Evolutionary conservation across 345 rosid species (phyloP).

Genomic region (Anacardium occidentale): DNA sequence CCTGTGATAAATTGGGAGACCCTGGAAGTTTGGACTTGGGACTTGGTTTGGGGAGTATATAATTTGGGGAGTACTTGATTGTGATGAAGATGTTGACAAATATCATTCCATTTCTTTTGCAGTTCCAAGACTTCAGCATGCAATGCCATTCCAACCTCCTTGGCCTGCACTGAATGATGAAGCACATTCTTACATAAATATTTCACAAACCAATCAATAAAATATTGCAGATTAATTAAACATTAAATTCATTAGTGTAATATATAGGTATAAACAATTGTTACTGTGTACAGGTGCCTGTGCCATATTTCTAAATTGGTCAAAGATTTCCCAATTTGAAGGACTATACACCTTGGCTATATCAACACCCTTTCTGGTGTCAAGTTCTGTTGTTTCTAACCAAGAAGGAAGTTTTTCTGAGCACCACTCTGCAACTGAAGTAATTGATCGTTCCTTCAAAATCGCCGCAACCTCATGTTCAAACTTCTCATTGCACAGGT

Average conservation of each 20-base stretch:
- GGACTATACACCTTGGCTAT: conserved; percentile 41
- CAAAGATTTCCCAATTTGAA: conserved; percentile 15
- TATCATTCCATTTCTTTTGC: conserved; percentile 60
- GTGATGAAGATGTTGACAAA: conserved; percentile 54
- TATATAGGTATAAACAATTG: background rate
- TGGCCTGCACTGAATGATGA: conserved; percentile 60
- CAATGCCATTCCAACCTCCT: conserved; percentile 40
- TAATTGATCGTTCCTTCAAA: conserved; percentile 35
- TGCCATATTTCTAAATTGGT: background rate
- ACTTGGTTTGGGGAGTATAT: conserved; percentile 27
- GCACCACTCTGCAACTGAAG: conserved; percentile 42
- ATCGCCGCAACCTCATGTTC: conserved; percentile 54
- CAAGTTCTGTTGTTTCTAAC: conserved; percentile 41
- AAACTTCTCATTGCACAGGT: conserved; percentile 55
- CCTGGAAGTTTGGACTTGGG: conserved; percentile 32
- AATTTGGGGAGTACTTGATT: conserved; percentile 35
- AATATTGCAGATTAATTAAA: background rate
- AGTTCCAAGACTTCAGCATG: conserved; percentile 34
- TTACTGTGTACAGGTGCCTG: background rate
- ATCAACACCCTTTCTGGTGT: conserved; percentile 35
- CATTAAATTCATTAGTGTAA: background rate
- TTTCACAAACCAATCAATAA: conserved; percentile 10
- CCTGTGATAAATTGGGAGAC: conserved; percentile 8
- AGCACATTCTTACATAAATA: conserved; percentile 38
- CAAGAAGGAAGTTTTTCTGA: conserved; percentile 48